phyloP scores from a whole-genome alignment of 371 early-diverging fungal species.

The Mortierella polycephala region DNA sequence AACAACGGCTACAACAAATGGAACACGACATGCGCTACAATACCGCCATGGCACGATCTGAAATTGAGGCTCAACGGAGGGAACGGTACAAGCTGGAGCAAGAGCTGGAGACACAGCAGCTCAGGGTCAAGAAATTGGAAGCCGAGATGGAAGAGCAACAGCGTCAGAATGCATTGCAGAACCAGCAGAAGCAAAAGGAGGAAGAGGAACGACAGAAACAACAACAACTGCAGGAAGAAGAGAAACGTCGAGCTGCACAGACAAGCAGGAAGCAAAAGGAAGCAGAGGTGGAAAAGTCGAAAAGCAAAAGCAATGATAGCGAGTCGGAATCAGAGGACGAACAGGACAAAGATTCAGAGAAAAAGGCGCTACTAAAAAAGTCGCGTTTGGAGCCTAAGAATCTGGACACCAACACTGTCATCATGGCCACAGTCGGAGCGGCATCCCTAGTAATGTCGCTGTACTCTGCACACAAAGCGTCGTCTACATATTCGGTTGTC shows the following conservation, averaged over 20 bases:
- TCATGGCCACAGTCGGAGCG: slow-evolving; percentile 60
- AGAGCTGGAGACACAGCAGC: slow-evolving; percentile 40
- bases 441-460: slow-evolving; percentile 61
- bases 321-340: slow-evolving; percentile 9
- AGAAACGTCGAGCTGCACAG: background rate
- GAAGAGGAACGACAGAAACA: background rate
- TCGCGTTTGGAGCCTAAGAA: slow-evolving; percentile 3
- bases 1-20: slow-evolving; percentile 24
- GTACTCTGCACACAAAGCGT: slow-evolving; percentile 67
- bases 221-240: slow-evolving; percentile 3
- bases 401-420: slow-evolving; percentile 10
- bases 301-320: background rate
- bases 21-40: slow-evolving; percentile 35
- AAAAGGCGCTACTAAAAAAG: slow-evolving; percentile 23
- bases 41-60: slow-evolving; percentile 26
- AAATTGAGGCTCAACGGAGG: slow-evolving; percentile 30
- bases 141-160: slow-evolving; percentile 27
- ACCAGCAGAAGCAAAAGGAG: slow-evolving; percentile 19
- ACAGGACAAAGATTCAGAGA: slow-evolving; percentile 11
- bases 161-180: slow-evolving; percentile 17
- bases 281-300: slow-evolving; percentile 8
- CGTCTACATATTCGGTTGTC: slow-evolving; percentile 57
- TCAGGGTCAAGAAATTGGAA: slow-evolving; percentile 35
- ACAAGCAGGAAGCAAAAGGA: slow-evolving; percentile 3
- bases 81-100: slow-evolving; percentile 47